phyloP scores from a whole-genome alignment of 768 basidiomycete species.

The Rhodosporidiobolus odoratus region DNA sequence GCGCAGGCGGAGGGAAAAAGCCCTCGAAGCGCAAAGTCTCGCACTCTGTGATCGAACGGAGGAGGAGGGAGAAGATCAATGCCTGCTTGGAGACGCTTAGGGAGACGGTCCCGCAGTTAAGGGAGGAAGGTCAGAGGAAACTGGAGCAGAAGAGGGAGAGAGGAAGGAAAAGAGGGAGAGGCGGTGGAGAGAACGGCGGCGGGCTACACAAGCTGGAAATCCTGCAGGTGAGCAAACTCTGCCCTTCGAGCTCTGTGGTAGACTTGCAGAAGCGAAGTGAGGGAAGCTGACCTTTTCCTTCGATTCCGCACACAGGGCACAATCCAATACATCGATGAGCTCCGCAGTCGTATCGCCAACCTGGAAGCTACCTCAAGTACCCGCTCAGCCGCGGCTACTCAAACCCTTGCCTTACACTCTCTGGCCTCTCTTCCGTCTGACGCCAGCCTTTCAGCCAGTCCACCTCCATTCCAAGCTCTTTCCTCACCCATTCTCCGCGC shows the following conservation, averaged over 20 bases:
- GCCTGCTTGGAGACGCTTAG: conserved; percentile 73
- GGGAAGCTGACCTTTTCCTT: neutral
- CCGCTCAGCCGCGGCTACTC: neutral
- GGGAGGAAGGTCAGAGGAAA: conserved; percentile 32
- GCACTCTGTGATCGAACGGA: conserved; percentile 90
- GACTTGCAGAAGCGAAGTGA: too few relatives aligned
- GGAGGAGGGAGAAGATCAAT: conserved; percentile 91
- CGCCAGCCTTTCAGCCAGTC: neutral
- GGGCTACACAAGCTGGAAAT: conserved; percentile 41
- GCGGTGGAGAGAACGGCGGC: conserved; percentile 4
- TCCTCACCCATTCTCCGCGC: neutral
- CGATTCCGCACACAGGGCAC: conserved; percentile 16
- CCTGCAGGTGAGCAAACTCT: conserved; percentile 20
- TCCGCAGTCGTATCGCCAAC: conserved; percentile 5
- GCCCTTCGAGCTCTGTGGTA: neutral
- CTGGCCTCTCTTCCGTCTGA: neutral
- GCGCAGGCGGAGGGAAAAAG: neutral
- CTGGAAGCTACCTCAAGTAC: conserved; percentile 7
- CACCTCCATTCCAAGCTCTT: neutral
- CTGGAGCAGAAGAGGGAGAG: conserved; percentile 31
- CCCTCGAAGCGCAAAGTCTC: conserved; percentile 76
- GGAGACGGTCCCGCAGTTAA: conserved; percentile 60
- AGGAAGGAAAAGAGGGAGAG: conserved; percentile 22
- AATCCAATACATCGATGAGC: conserved; percentile 20
- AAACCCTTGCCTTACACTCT: neutral